Percentiles rank a stretch among this genome's conserved stretches.
These are phyloP conservation scores for Ceratocystis cubensis DNA, from an alignment of 2,329 filamentous ascomycete genomes.

Conservation along the genomic window DNA sequence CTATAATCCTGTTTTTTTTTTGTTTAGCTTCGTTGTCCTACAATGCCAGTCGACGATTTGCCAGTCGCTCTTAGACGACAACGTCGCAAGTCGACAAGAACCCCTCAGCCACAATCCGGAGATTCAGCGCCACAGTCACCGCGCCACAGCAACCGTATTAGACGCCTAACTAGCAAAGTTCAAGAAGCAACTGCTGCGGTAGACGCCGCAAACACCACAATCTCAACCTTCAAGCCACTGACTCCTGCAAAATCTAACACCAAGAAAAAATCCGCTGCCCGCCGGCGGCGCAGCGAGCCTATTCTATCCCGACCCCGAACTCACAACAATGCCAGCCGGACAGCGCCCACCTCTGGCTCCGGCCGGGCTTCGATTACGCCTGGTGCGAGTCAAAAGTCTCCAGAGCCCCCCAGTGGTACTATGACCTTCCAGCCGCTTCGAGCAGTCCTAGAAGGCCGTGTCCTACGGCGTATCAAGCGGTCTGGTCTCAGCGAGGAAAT, in stretches of 20 bases:
- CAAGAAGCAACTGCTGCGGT: conserved; percentile 1
- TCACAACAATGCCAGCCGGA: conserved; percentile 16
- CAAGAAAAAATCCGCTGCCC: not conserved
- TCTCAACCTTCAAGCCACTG: not conserved
- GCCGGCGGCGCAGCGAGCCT: conserved; percentile 14
- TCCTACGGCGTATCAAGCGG: conserved; percentile 44
- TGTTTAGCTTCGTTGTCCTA: not conserved
- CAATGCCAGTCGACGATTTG: conserved; percentile 16
- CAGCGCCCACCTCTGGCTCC: conserved; percentile 8
- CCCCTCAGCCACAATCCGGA: conserved; percentile 10
- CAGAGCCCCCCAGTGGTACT: conserved; percentile 26
- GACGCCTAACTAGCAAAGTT: conserved; percentile 15
- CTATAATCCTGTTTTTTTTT: conserved; percentile 7
- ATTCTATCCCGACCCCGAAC: not conserved
- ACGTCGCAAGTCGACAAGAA: conserved; percentile 8
- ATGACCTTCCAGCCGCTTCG: conserved; percentile 37
- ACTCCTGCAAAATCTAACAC: not conserved
- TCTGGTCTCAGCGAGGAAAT: conserved; percentile 47
- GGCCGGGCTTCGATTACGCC: conserved; percentile 7
- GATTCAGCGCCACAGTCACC: conserved; percentile 11
- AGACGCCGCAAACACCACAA: not conserved
- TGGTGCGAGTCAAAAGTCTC: not conserved
- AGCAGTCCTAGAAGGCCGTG: conserved; percentile 44
- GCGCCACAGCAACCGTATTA: conserved; percentile 18
- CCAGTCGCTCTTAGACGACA: conserved; percentile 15